Conservation (phyloP, 2,329 filamentous ascomycete species). For the Cladobotryum protrusum region DNA sequence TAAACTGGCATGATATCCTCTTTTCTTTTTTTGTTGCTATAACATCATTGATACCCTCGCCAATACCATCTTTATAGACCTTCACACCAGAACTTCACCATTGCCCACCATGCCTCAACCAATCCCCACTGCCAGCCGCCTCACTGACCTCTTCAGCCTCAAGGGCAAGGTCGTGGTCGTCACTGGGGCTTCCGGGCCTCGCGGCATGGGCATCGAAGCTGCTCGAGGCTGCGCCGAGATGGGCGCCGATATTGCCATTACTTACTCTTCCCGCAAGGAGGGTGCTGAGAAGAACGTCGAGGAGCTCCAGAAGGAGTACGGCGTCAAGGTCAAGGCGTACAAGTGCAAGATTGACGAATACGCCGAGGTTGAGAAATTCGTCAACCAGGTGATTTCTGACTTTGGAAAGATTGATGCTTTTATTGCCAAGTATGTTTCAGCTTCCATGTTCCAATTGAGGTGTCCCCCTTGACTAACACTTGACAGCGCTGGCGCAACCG, state of each 20-base stretch:
- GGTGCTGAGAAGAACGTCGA: conserved; percentile 60
- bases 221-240: conserved; percentile 65
- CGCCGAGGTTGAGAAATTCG: conserved; percentile 44
- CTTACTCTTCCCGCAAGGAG: conserved; percentile 64
- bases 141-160: conserved; percentile 63
- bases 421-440: conserved; percentile 64
- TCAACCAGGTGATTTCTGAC: conserved; percentile 61
- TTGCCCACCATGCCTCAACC: conserved; percentile 47
- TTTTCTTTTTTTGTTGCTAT: too few species aligned
- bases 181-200: conserved; percentile 62
- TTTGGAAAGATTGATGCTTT: conserved; percentile 71
- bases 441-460: conserved; percentile 26
- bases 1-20: too few species aligned
- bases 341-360: conserved; percentile 53
- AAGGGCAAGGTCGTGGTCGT: conserved; percentile 68
- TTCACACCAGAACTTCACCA: neutral
- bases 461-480: neutral
- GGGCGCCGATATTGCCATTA: conserved; percentile 64
- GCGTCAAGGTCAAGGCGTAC: conserved; percentile 59
- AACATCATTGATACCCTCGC: too few species aligned
- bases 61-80: too few species aligned
- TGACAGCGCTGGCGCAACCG: conserved; percentile 57
- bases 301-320: conserved; percentile 59
- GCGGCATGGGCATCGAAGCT: conserved; percentile 64
- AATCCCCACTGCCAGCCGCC: conserved; percentile 50